Base-by-base conservation (phyloP, 192 early-diverging fungal genomes). In the Tieghemiomyces parasiticus region DNA sequence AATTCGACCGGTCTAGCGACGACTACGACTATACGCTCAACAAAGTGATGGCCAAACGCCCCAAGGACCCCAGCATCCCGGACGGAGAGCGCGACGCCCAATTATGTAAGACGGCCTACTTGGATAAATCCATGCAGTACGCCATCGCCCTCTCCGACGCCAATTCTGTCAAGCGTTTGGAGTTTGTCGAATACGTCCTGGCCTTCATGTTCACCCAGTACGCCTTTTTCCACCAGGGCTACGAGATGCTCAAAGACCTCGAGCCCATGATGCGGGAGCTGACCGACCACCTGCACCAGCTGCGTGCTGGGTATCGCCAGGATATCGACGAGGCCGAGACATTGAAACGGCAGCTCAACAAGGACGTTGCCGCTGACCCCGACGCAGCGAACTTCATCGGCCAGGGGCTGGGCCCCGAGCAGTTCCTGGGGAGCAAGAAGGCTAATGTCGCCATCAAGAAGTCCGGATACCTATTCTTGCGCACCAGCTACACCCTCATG, bases 181-280 rank as follows among this genome's bases (percentile, higher is more conserved):
- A 92, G 61, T 76, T 89, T 16, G 58, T 65, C 3, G 71, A 73
- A 48, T 69, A 84, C 81, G 74, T 86, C 32, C 71, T 86, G 38
- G 78, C 88, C 14, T 81, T 86, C 34, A 85, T 90, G 75, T 92
- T 89, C 67, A 86, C 86, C 24, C 81, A 87, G 45, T 87, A 81
- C 54, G 83, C 86, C 29, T 87, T 86, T 65, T 81, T 82, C 66
- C 90, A 92, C 60, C 87, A 90, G 64, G 79, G 82, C 29, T 90
- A 84, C 63, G 85, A 89, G 47, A 78, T 80, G 49, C 59, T 92
- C 26, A 81, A 83, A 61, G 84, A 85, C 61, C 67, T 89, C 38
- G 90, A 92, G 65, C 90, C 88, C 3, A 72, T 79, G 29, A 89
- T 92, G 86, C 79, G 84, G 35, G 72, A 77, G 59, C 74, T 92